phyloP scores from a whole-genome alignment of 202 grass and related monocot genomes.

The Elaeis oleifera region DNA sequence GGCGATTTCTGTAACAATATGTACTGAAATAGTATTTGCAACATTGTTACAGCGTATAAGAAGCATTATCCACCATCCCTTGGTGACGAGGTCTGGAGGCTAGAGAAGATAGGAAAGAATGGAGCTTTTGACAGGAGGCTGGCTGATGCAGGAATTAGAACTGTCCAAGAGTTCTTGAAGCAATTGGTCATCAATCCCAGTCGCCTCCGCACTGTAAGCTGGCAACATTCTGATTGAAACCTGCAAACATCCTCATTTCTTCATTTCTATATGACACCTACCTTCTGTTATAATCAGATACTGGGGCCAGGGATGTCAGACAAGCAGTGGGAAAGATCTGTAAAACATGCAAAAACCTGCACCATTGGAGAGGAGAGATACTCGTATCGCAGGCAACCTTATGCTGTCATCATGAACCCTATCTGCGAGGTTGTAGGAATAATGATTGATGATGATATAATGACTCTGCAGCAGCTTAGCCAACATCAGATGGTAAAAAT shows the following conservation, averaged over 20 bases:
- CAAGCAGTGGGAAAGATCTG: constrained; percentile 24
- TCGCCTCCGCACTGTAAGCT: background rate
- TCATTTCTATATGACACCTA: too few species aligned
- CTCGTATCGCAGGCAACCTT: too few species aligned
- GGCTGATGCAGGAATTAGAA: background rate
- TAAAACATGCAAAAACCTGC: constrained; percentile 48
- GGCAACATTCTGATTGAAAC: background rate
- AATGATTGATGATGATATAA: too few species aligned
- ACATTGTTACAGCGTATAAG: constrained; percentile 3
- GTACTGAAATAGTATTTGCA: too few species aligned
- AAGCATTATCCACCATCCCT: background rate
- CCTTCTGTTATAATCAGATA: constrained; percentile 16
- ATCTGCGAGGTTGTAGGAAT: too few species aligned
- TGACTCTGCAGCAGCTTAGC: too few species aligned
- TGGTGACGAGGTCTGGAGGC: constrained; percentile 7
- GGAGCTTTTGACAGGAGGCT: constrained; percentile 6
- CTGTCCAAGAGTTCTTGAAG: constrained; percentile 7
- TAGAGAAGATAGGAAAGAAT: constrained; percentile 5
- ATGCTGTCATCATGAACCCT: too few species aligned
- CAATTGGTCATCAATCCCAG: background rate
- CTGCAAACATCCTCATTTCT: too few species aligned
- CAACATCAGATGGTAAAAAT: too few species aligned
- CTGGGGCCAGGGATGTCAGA: constrained; percentile 40
- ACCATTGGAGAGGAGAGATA: background rate
- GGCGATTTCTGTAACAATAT: too few species aligned